A percentile compares a stretch with the other conserved stretches of the same genome.
Conservation (phyloP, 1,139 yeast species). For the Zygoascus meyerae region DNA sequence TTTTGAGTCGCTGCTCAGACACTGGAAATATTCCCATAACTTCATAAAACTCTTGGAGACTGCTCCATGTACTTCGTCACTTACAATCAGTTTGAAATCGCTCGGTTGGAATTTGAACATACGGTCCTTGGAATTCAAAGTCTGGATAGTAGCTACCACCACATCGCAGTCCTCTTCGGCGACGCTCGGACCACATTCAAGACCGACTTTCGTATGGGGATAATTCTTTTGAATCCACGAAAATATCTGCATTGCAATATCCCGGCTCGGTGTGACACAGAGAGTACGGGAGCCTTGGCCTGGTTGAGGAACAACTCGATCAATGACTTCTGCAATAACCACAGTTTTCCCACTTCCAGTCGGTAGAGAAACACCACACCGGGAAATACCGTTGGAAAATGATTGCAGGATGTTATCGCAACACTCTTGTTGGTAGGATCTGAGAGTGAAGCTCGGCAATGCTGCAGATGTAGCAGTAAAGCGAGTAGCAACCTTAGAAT, state of each 20-base stretch:
- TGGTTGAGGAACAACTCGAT: constrained; percentile 39
- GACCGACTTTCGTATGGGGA: constrained; percentile 52
- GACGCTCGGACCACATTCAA: constrained; percentile 61
- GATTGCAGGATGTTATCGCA: constrained; percentile 51
- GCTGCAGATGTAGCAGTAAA: no score
- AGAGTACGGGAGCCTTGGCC: constrained; percentile 48
- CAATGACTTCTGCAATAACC: constrained; percentile 47
- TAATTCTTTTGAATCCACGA: constrained; percentile 42
- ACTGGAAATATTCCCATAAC: constrained; percentile 53
- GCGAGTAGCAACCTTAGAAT: no score
- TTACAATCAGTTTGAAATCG: constrained; percentile 63
- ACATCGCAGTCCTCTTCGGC: constrained; percentile 51
- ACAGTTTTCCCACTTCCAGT: constrained; percentile 97
- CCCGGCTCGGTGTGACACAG: constrained; percentile 77
- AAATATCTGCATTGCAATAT: constrained; percentile 68
- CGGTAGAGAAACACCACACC: constrained; percentile 82
- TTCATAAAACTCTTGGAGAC: constrained; percentile 63
- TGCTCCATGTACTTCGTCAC: constrained; percentile 95
- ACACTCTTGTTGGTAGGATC: constrained; percentile 72
- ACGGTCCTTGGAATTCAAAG: constrained; percentile 47
- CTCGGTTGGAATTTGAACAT: constrained; percentile 49
- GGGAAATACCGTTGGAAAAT: constrained; percentile 41
- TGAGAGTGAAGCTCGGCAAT: constrained; percentile 24
- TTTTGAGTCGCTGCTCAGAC: constrained; percentile 38
- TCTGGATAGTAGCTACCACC: constrained; percentile 71